Evolutionary conservation across 2,329 filamentous ascomycete genomes (phyloP), one percentile per base, ranked within the genome.

Genomic region (Whalleya microplaca): DNA sequence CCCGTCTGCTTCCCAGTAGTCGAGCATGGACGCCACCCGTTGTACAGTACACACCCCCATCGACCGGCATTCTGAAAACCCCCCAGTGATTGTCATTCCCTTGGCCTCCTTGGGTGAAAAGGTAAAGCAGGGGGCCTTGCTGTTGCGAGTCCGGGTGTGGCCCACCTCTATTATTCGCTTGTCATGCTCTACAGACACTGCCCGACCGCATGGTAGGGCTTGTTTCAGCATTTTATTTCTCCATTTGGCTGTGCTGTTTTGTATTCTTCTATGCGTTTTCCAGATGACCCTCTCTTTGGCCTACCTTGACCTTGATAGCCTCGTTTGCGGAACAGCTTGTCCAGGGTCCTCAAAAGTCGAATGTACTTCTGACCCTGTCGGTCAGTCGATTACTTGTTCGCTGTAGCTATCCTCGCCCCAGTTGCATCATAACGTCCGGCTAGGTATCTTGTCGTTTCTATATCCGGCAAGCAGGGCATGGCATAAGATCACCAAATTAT

Each of bases 401-500:
- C 63, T 65, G 62, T 71, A 69, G 68, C 69, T 71, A 67, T 70
- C 67, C 67, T 69, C 71, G 67, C 67, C 66, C 66, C 66, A 68
- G 73, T 75, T 75, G 72, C 75, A 77, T 78, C 75, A 76, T 75
- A 69, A 66, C 68, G 68, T 71, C 69, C 69, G 67, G 69, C 73
- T 69, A 64, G 69, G 71, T 63, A 64, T 67, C 66, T 70, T 74
- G 70, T 72, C 74, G 75, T 76, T 80, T 79, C 78, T 80, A 81
- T 79, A 81, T 80, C 75, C 73, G 75, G 77, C 72, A 77, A 72
- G 72, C 70, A 70, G 63, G 64, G 75, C 75, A 79, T 79, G 77
- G 78, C 80, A 82, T 83, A 82, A 83, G 78, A 82, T 81, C 76
- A 73, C 75, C 80, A 80, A 82, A 80, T 83, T 83, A 82, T 82